A percentile compares a stretch with the other conserved stretches of the same genome.
phyloP scores from a whole-genome alignment of 345 rosid genomes.

The Acer yangbiense region DNA sequence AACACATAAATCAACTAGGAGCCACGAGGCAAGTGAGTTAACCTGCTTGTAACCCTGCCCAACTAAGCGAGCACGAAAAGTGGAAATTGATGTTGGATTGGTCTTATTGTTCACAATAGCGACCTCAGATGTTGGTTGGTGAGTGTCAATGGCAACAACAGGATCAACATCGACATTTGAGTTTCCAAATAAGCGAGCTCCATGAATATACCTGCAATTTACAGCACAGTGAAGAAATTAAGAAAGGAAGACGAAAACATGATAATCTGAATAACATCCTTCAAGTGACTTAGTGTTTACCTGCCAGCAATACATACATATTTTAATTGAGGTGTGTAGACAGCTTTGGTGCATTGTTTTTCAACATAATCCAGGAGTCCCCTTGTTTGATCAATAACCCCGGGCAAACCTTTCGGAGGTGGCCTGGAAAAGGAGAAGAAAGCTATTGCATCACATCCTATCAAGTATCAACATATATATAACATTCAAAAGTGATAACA shows the following conservation, averaged over 20 bases:
- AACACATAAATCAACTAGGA: not conserved
- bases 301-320: slow-evolving; percentile 93
- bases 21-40: not conserved
- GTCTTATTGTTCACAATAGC: slow-evolving; percentile 36
- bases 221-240: not conserved
- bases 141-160: slow-evolving; percentile 33
- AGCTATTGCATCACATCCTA: not conserved
- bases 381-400: slow-evolving; percentile 92
- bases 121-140: slow-evolving; percentile 47
- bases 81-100: slow-evolving; percentile 26
- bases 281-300: slow-evolving; percentile 34
- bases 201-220: slow-evolving; percentile 69
- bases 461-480: not conserved
- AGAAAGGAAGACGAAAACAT: not conserved
- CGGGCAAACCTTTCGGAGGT: slow-evolving; percentile 76
- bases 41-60: slow-evolving; percentile 99
- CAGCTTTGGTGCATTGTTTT: slow-evolving; percentile 72
- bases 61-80: slow-evolving; percentile 72
- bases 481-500: slow-evolving; percentile 33
- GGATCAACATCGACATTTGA: slow-evolving; percentile 43
- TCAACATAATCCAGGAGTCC: slow-evolving; percentile 83
- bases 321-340: slow-evolving; percentile 67
- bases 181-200: slow-evolving; percentile 54
- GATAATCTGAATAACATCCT: too few relatives aligned
- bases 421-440: slow-evolving; percentile 50